These are phyloP conservation scores for Coemansia sp. DNA, from an alignment of 192 early-diverging fungal species.

Conservation along the genomic window DNA sequence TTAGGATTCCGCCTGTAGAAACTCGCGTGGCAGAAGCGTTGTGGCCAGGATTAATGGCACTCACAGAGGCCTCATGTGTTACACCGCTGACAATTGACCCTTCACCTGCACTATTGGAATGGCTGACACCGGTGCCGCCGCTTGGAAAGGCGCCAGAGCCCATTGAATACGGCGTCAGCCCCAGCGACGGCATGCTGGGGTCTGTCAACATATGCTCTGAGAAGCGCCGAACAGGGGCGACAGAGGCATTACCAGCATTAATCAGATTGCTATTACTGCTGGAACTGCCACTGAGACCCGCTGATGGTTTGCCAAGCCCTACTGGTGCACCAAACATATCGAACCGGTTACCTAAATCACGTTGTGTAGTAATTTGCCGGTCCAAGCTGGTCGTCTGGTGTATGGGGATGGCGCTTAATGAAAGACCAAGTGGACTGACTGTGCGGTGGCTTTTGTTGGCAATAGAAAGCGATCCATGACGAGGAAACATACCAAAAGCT, in stretches of 20 bases:
- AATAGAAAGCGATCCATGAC: conserved; percentile 42
- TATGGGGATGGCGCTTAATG: conserved; percentile 33
- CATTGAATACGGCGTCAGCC: conserved; percentile 36
- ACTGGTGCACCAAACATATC: conserved; percentile 7
- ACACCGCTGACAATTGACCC: conserved; percentile 23
- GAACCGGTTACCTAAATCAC: conserved; percentile 17
- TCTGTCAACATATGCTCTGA: conserved; percentile 30
- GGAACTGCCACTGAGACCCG: conserved; percentile 22
- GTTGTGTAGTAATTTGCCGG: conserved; percentile 24
- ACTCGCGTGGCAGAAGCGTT: neutral
- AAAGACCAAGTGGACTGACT: conserved; percentile 42
- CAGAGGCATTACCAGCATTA: conserved; percentile 6
- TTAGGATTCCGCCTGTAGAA: neutral
- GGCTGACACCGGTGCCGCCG: conserved; percentile 9
- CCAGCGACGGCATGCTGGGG: conserved; percentile 10
- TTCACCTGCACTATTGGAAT: conserved; percentile 9
- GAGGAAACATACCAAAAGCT: conserved; percentile 40
- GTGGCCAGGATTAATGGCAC: conserved; percentile 1
- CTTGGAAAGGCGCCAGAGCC: conserved; percentile 11
- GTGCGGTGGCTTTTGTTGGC: conserved; percentile 36
- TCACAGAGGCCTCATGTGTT: conserved; percentile 22
- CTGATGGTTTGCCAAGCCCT: neutral
- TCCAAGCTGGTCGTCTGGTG: conserved; percentile 47
- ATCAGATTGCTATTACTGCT: conserved; percentile 23
- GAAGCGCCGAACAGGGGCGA: conserved; percentile 21